A percentile compares a stretch with the other conserved stretches of the same genome.
Evolutionary conservation across 768 basidiomycete genomes (phyloP).

Genomic region (Amylocystis lapponica): DNA sequence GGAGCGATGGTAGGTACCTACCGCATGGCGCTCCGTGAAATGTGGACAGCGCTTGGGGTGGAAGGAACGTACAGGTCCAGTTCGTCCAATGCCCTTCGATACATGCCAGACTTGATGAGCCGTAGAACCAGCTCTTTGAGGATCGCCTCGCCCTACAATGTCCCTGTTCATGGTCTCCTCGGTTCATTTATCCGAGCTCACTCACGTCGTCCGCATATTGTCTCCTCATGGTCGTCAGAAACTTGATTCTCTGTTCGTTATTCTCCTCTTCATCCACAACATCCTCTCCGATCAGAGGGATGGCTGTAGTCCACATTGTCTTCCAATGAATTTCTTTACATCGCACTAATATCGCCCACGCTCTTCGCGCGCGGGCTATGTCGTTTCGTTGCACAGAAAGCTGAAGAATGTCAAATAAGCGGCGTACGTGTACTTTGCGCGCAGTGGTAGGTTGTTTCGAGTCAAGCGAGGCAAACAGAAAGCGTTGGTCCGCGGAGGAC

Average conservation of each 20-base stretch:
- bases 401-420: constrained; percentile 70
- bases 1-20: constrained; percentile 84
- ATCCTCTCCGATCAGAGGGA: constrained; percentile 43
- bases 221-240: constrained; percentile 66
- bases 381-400: constrained; percentile 66
- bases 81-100: constrained; percentile 76
- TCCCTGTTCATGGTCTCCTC: too few relatives aligned
- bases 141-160: constrained; percentile 59
- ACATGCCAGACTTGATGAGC: constrained; percentile 50
- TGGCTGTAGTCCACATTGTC: constrained; percentile 62
- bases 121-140: constrained; percentile 70
- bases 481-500: constrained; percentile 32
- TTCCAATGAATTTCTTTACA: constrained; percentile 80
- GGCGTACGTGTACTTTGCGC: constrained; percentile 67
- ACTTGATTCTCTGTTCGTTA: constrained; percentile 43
- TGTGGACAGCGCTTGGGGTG: too few relatives aligned
- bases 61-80: constrained; percentile 63
- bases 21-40: constrained; percentile 6
- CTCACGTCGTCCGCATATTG: constrained; percentile 62
- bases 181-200: constrained; percentile 3
- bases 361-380: constrained; percentile 52
- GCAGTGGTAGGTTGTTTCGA: constrained; percentile 44
- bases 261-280: constrained; percentile 13
- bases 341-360: constrained; percentile 69
- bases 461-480: constrained; percentile 58